Evolutionary conservation across 306 rosid genomes (phyloP), one percentile per base, ranked within the genome.

Genomic region (Astragalus membranaceus): DNA sequence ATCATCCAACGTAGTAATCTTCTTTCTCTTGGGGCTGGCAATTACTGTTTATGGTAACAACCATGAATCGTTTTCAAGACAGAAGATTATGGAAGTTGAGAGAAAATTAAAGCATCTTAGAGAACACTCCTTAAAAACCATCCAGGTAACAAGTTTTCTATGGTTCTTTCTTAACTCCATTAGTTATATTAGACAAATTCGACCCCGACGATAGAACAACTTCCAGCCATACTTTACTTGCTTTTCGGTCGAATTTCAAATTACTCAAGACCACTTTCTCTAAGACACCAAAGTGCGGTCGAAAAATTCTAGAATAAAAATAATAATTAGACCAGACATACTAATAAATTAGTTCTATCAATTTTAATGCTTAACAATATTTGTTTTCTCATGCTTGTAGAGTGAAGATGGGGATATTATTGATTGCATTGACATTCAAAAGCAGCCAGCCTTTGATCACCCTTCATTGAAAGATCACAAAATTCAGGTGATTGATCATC

Each of bases 391-490:
- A 53, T 78, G 62, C 10, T 63, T 73, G 56, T 63, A 87, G 92
- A 85, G 90, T 71, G 88, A 83, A 69, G 88, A 89, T 62, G 92
- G 85, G 46, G 96, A 89, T 60, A 72, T 85, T 9, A 70, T 87
- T 32, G 86, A 89, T 49, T 87, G 92, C 57, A 77, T 85, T 10
- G 83, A 82, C 61, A 80, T 83, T 47, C 50, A 78, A 10, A 83
- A 81, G 64, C 91, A 85, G 52, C 90, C 88, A 14, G 92, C 88
- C 8, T 82, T 89, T 80, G 86, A 83, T 76, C 90, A 89, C 54
- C 96, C 91, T 7, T 81, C 82, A 2, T 62, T 85, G 62, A 82
- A 67, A 12, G 53, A 84, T 78, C 96, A 89, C 82, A 85, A 61
- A 58, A 83, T 87, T 26, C 89, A 89, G 88, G 89, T 87, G 15